Evolutionary conservation across 805 yeast species (phyloP).

Genomic region (Blastobotrys robertii): DNA sequence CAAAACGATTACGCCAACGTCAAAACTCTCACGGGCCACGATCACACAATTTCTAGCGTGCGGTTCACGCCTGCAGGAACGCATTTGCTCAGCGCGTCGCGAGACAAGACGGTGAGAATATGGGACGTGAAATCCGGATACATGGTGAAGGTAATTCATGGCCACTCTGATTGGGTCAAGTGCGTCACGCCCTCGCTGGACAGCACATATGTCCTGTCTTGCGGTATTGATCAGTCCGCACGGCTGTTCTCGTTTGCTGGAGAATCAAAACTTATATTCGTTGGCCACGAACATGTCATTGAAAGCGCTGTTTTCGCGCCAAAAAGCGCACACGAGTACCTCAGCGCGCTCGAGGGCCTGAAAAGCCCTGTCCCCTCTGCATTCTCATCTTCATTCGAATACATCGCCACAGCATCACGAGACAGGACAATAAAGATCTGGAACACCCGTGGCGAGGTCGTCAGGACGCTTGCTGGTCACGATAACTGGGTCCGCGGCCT

Average conservation of each 20-base stretch:
- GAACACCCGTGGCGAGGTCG: slow-evolving; percentile 54
- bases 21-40: slow-evolving; percentile 72
- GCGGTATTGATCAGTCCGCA: slow-evolving; percentile 70
- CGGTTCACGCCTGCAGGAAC: slow-evolving; percentile 41
- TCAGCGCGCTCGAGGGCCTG: slow-evolving; percentile 37
- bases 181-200: slow-evolving; percentile 28
- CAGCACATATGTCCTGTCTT: slow-evolving; percentile 56
- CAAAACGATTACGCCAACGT: slow-evolving; percentile 38
- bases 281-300: slow-evolving; percentile 78
- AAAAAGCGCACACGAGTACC: slow-evolving; percentile 32
- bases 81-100: slow-evolving; percentile 62
- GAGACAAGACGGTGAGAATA: slow-evolving; percentile 78
- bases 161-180: slow-evolving; percentile 88
- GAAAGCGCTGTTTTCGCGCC: slow-evolving; percentile 69
- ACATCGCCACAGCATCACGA: slow-evolving; percentile 70
- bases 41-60: slow-evolving; percentile 68
- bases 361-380: slow-evolving; percentile 24
- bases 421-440: slow-evolving; percentile 69
- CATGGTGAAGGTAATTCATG: slow-evolving; percentile 54
- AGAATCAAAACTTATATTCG: slow-evolving; percentile 52
- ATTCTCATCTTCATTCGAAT: slow-evolving; percentile 32
- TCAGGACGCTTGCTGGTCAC: slow-evolving; percentile 61
- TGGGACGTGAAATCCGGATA: slow-evolving; percentile 66
- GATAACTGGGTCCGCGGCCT: slow-evolving; percentile 77
- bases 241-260: slow-evolving; percentile 63